A percentile compares a stretch with the other conserved stretches of the same genome.
phyloP scores from a whole-genome alignment of 495 filamentous ascomycete species.

The Thozetella sp. region DNA sequence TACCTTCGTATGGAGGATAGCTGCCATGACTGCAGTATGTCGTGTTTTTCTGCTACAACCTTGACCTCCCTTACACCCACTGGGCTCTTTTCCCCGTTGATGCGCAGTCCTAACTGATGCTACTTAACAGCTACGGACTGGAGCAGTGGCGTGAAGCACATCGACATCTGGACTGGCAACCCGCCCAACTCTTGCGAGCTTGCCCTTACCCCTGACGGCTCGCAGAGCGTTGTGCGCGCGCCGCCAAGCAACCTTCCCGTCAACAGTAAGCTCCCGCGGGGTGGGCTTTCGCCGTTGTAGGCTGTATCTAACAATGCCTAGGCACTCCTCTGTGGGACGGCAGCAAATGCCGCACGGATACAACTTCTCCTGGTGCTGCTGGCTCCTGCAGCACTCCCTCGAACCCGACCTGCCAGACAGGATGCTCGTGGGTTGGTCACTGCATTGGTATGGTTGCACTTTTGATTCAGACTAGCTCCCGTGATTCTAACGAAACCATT shows the following conservation, averaged over 20 bases:
- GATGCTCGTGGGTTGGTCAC: constrained; percentile 15
- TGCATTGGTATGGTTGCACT: constrained; percentile 11
- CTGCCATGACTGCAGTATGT: constrained; percentile 19
- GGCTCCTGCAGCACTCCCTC: constrained; percentile 7
- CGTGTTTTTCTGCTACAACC: neutral
- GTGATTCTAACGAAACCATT: neutral
- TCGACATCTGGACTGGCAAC: constrained; percentile 42
- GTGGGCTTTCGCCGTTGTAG: too few species aligned
- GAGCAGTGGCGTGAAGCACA: constrained; percentile 23
- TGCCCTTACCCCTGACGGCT: constrained; percentile 23
- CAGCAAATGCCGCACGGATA: constrained; percentile 16
- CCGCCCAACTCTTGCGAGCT: constrained; percentile 37
- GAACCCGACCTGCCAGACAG: constrained; percentile 12
- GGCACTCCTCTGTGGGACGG: constrained; percentile 17
- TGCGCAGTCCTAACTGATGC: too few species aligned
- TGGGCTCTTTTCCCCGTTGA: too few species aligned
- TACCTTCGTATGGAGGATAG: constrained; percentile 32
- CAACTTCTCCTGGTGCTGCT: constrained; percentile 8
- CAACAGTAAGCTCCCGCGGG: constrained; percentile 13
- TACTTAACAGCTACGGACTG: constrained; percentile 24
- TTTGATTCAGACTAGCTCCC: neutral
- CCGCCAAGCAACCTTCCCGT: constrained; percentile 15
- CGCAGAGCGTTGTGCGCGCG: constrained; percentile 13
- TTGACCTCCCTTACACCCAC: neutral
- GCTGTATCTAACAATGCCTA: neutral